Base-by-base conservation (phyloP, 2,329 filamentous ascomycete species). In the Dothistroma septosporum region DNA sequence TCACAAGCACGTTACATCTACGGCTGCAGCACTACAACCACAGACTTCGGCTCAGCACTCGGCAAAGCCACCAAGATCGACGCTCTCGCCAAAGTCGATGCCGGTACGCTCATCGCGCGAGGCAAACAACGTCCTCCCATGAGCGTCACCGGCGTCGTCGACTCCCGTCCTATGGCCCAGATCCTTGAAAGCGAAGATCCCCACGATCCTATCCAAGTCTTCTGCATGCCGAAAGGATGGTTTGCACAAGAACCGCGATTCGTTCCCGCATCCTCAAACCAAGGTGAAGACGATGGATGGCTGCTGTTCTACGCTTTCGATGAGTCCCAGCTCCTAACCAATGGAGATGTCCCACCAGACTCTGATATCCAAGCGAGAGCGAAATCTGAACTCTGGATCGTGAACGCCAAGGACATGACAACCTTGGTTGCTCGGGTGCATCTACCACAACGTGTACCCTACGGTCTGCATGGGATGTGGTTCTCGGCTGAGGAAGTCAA, bases 271-370 rank as follows among this genome's bases (percentile, higher is more conserved):
- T 81, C 0, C 49, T 65, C 37, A 49, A 61, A 57, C 1, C 65
- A 73, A 0, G 70, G 66, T 0, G 88, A 90, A 70, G 87, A 90
- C 65, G 85, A 87, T 64, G 87, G 88, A 0, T 90, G 82, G 74
- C 75, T 90, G 0, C 75, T 90, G 4, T 86, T 84, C 50, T 90
- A 88, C 64, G 86, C 87, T 0, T 90, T 90, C 63, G 85, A 90
- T 63, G 87, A 90, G 66, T 77, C 79, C 1, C 86, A 90, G 69
- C 75, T 89, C 0, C 31, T 46, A n/a, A 48, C 57, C 5, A 57
- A 61, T 22, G 73, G 73, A 11, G 70, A 72, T 12, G 69, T 72
- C 4, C 70, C 70, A 4, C 31, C 55, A 0, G 78, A 85, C n/a
- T 47, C 21, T 0, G 41, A 49, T 14, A 22, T 33, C 1, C 72